These are phyloP conservation scores for Cyberlindnera mrakii DNA, from an alignment of 805 yeast genomes.

Conservation along the genomic window DNA sequence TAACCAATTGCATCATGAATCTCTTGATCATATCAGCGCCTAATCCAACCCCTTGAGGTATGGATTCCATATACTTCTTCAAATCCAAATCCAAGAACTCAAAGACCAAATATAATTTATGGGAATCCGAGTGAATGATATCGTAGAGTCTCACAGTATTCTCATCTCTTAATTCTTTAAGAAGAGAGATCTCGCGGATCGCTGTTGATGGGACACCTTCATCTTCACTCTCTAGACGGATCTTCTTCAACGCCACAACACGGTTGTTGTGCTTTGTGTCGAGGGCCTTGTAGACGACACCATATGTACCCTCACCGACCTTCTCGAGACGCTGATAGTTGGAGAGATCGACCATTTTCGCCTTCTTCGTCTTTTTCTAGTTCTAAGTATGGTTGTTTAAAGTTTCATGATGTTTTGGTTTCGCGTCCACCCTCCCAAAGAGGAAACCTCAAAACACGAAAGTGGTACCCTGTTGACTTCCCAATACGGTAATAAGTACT, in stretches of 20 bases:
- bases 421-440: constrained; percentile 5
- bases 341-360: constrained; percentile 51
- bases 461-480: background rate
- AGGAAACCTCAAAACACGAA: constrained; percentile 6
- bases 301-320: constrained; percentile 97
- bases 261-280: constrained; percentile 86
- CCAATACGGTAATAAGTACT: background rate
- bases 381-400: constrained; percentile 2
- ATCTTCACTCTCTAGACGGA: constrained; percentile 91
- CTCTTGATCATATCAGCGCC: constrained; percentile 87
- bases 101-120: constrained; percentile 86
- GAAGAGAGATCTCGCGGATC: constrained; percentile 87
- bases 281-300: constrained; percentile 94
- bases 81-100: constrained; percentile 92
- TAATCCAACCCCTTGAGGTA: constrained; percentile 84
- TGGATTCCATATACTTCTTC: constrained; percentile 94
- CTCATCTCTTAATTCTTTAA: constrained; percentile 90
- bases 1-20: constrained; percentile 86
- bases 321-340: constrained; percentile 93
- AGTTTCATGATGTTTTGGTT: constrained; percentile 4
- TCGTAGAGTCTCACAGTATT: constrained; percentile 88
- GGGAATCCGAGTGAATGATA: constrained; percentile 91
- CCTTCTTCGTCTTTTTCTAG: background rate
- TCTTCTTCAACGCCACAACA: constrained; percentile 93
- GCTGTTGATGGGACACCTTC: constrained; percentile 99